These are phyloP conservation scores for Volvariella volvacea DNA, from an alignment of 1,284 basidiomycete genomes.

Conservation along the genomic window DNA sequence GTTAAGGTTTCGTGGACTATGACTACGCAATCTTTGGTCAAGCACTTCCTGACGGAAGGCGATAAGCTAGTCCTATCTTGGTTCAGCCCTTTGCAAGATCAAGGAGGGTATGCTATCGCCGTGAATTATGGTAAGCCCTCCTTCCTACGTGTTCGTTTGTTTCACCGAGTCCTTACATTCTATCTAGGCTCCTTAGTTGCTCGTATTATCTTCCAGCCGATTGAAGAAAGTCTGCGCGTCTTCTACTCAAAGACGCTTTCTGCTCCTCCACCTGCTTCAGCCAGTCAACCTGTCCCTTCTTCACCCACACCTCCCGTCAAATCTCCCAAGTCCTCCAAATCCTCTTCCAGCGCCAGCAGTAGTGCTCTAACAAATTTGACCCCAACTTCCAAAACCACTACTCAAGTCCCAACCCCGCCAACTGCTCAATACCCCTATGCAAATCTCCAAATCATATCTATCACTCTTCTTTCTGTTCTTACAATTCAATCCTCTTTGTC, in stretches of 20 bases:
- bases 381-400: background rate
- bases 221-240: constrained; percentile 85
- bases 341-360: constrained; percentile 30
- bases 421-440: constrained; percentile 4
- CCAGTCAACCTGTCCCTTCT: too few relatives aligned
- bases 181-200: constrained; percentile 80
- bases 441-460: constrained; percentile 29
- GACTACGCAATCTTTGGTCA: constrained; percentile 82
- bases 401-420: background rate
- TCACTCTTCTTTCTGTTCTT: constrained; percentile 48
- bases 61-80: constrained; percentile 87
- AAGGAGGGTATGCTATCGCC: constrained; percentile 91
- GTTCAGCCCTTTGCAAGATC: constrained; percentile 77
- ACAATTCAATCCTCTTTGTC: constrained; percentile 66
- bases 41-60: constrained; percentile 93
- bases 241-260: constrained; percentile 38
- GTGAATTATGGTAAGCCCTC: constrained; percentile 78
- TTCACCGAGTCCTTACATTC: background rate
- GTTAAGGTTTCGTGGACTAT: constrained; percentile 69
- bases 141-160: background rate
- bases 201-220: constrained; percentile 86
- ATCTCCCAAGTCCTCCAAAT: constrained; percentile 14
- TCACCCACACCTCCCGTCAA: too few relatives aligned
- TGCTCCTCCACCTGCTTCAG: background rate
- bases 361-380: background rate